These are phyloP conservation scores for Eutrema heterophyllum DNA, from an alignment of 345 rosid species.

Conservation along the genomic window DNA sequence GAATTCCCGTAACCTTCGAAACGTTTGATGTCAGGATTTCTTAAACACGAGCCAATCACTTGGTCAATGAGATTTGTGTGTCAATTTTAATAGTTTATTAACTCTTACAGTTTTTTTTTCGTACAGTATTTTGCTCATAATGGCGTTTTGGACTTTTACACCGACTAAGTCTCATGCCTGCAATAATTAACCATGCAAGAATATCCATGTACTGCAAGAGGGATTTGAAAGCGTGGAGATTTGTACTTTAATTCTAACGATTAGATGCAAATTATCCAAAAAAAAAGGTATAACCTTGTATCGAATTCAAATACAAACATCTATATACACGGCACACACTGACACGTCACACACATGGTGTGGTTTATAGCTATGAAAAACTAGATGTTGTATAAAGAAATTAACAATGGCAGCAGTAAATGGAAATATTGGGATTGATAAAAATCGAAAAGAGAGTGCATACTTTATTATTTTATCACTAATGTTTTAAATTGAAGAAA, in stretches of 20 bases:
- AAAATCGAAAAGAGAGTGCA: not conserved
- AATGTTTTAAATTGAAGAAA: slow-evolving; percentile 1
- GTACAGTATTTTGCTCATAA: not conserved
- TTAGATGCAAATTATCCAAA: not conserved
- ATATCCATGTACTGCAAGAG: not conserved
- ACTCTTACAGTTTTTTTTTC: not conserved
- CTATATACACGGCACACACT: not conserved
- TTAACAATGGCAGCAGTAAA: not conserved
- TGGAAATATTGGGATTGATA: not conserved
- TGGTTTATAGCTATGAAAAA: not conserved
- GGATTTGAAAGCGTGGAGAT: not conserved
- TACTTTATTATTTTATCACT: not conserved
- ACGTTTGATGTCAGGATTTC: not conserved
- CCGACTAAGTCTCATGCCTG: slow-evolving; percentile 20
- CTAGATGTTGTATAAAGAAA: not conserved
- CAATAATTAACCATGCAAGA: slow-evolving; percentile 17
- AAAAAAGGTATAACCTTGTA: not conserved
- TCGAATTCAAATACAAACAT: not conserved
- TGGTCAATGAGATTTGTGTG: not conserved
- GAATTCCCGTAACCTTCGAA: not conserved
- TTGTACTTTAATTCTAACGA: not conserved
- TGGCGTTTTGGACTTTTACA: slow-evolving; percentile 12
- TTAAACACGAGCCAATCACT: not conserved
- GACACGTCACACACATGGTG: not conserved
- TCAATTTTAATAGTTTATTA: not conserved